Base-by-base conservation (phyloP, 257 asterid genomes). In the Gentiana dahurica region DNA sequence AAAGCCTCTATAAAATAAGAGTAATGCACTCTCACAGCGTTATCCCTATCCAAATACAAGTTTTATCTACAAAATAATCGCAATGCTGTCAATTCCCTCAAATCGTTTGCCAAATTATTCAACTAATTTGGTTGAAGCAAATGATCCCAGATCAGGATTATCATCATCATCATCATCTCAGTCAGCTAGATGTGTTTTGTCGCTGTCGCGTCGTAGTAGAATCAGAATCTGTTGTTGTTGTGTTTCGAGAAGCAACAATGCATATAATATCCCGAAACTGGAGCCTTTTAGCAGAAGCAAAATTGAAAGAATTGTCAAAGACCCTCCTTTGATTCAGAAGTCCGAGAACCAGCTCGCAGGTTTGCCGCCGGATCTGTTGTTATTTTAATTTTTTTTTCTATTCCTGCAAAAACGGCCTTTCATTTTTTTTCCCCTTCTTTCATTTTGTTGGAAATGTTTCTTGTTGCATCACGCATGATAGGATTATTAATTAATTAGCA, bases 231-330 rank as follows among this genome's bases (percentile, higher is more conserved):
- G 78, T 56, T 86, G 85, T 66, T 81, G 83, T 65, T 73, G 86
- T 10, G 79, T 84, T 10, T 81, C 86, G 69, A 72, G 92, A 9
- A 81, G 89, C 58, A 71, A 56, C 64, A 46, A 65, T 64, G 73
- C 71, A 12, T 54, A 36, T 53, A 15, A 15, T 15, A 75, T 87
- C 51, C 98, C 98, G 2, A 91, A 85, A 85, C 77, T 87, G 35
- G 94, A 83, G 79, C 94, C 99, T 45, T 92, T 92, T 38, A 88
- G 86, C 75, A 77, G 95, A 73, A 92, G 63, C 78, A 88, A 73
- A 77, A 12, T 83, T 33, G 95, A 91, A 65, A 75, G 95, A 59
- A 73, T 60, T 12, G 51, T 81, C 24, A 81, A 60, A 65, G 99
- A 85, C 1, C 99, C 95, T 2, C 93, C 99, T 59, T 66, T 92